Evolutionary conservation across 2,329 filamentous ascomycete species (phyloP).

Genomic region (Grosmannia serpens): DNA sequence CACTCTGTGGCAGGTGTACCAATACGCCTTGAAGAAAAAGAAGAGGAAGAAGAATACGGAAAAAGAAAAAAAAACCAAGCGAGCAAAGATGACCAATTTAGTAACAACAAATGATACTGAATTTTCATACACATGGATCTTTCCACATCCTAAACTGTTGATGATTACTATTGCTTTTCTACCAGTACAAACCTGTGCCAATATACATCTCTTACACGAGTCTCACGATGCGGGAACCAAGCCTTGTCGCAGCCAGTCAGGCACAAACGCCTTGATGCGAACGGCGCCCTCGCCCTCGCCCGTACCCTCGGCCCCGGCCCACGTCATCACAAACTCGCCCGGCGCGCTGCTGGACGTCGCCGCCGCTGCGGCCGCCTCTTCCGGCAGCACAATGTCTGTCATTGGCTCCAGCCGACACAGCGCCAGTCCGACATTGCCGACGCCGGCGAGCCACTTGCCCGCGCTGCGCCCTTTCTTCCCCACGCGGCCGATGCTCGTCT

Average conservation of each 20-base stretch:
- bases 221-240: conserved; percentile 14
- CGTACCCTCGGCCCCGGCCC: neutral
- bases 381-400: conserved; percentile 64
- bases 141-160: too few species aligned
- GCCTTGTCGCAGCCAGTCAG: conserved; percentile 53
- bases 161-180: too few species aligned
- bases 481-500: conserved; percentile 37
- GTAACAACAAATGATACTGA: too few species aligned
- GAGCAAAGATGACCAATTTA: too few species aligned
- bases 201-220: neutral
- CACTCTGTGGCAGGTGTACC: too few species aligned
- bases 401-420: conserved; percentile 83
- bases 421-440: conserved; percentile 74
- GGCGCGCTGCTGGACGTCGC: conserved; percentile 48
- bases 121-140: too few species aligned
- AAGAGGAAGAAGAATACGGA: too few species aligned
- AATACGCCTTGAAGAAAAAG: too few species aligned
- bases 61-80: too few species aligned
- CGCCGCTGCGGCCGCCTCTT: conserved; percentile 50
- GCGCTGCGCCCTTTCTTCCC: conserved; percentile 55
- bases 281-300: conserved; percentile 31
- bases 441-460: conserved; percentile 67
- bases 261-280: conserved; percentile 71
- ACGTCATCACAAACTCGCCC: conserved; percentile 47
- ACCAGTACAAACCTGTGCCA: neutral